phyloP scores from a whole-genome alignment of 2,329 filamentous ascomycete species.

The Apiospora rasikravindrae region DNA sequence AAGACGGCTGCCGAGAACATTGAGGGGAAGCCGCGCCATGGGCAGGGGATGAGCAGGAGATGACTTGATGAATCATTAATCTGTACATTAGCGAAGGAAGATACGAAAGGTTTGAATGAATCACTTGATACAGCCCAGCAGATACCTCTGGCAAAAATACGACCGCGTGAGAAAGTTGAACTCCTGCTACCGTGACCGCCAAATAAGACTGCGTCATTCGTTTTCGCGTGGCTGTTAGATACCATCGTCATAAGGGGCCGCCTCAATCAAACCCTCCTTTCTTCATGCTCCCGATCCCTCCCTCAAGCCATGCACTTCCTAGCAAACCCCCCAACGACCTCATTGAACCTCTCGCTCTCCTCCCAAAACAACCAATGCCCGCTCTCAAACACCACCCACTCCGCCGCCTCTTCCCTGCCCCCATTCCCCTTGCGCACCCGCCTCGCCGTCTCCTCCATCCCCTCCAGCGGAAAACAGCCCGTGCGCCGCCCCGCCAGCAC shows the following conservation, averaged over 20 bases:
- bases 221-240: not conserved
- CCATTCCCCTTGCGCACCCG: slow-evolving; percentile 33
- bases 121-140: not conserved
- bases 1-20: slow-evolving; percentile 47
- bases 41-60: not conserved
- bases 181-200: not conserved
- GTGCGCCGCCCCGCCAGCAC: slow-evolving; percentile 44
- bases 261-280: too few species aligned
- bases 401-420: slow-evolving; percentile 29
- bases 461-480: slow-evolving; percentile 46
- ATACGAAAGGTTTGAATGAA: not conserved
- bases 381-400: slow-evolving; percentile 39
- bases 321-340: slow-evolving; percentile 40
- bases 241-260: too few species aligned
- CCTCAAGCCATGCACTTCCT: slow-evolving; percentile 6
- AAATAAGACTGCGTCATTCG: slow-evolving; percentile 1
- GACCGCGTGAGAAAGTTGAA: not conserved
- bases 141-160: not conserved
- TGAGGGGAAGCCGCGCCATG: slow-evolving; percentile 43
- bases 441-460: slow-evolving; percentile 43
- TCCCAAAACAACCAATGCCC: slow-evolving; percentile 50
- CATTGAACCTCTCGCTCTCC: slow-evolving; percentile 44
- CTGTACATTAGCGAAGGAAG: not conserved
- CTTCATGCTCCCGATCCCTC: not conserved
- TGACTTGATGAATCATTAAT: not conserved